Conservation (phyloP, 345 rosid species). For the Luvunga scandens region DNA sequence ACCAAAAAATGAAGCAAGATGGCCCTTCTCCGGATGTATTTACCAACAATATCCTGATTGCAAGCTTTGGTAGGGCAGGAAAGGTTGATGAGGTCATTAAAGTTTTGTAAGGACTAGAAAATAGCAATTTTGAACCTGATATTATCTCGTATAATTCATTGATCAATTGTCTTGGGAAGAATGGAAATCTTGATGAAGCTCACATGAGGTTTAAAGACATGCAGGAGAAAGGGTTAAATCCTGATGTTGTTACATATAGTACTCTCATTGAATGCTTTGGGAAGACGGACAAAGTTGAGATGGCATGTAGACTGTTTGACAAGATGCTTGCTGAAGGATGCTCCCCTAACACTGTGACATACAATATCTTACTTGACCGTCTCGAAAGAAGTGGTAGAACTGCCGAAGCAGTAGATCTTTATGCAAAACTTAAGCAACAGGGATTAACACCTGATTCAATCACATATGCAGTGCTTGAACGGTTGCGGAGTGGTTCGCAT, state of each 20-base stretch:
- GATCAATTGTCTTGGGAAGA: constrained; percentile 91
- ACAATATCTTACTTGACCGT: constrained; percentile 86
- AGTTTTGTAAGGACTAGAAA: constrained; percentile 83
- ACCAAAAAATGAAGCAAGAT: constrained; percentile 63
- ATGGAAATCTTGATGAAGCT: constrained; percentile 91
- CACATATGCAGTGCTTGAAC: constrained; percentile 70
- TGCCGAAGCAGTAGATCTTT: constrained; percentile 79
- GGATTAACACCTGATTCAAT: constrained; percentile 84
- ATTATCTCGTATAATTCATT: constrained; percentile 78
- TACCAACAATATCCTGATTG: constrained; percentile 80
- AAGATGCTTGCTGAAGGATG: constrained; percentile 82
- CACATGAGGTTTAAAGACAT: constrained; percentile 90
- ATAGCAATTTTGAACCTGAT: constrained; percentile 64
- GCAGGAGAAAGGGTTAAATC: constrained; percentile 79
- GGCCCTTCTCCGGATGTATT: constrained; percentile 76
- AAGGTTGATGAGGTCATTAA: constrained; percentile 62
- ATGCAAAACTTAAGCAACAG: constrained; percentile 70
- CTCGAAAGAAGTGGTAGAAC: constrained; percentile 84
- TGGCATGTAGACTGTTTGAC: constrained; percentile 77
- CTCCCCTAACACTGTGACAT: constrained; percentile 78
- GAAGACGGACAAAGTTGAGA: constrained; percentile 81
- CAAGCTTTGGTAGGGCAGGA: constrained; percentile 77
- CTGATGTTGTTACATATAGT: constrained; percentile 92
- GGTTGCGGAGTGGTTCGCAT: constrained; percentile 72
- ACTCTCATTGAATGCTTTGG: constrained; percentile 94